phyloP scores from a whole-genome alignment of 78 protist species.

The Diacronema lutheri region DNA sequence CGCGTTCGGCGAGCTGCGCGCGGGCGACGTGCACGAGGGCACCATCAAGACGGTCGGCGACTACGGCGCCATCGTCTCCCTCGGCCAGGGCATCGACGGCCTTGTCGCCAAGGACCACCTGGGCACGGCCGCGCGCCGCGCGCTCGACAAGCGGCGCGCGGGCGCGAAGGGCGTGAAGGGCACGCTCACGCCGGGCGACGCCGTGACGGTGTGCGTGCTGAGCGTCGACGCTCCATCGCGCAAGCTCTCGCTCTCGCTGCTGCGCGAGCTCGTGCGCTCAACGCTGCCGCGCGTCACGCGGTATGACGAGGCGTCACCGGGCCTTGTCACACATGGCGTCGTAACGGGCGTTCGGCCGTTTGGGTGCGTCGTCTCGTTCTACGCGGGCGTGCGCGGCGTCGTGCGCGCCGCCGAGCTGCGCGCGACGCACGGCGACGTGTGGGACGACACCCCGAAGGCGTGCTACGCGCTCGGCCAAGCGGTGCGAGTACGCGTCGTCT shows the following conservation, averaged over 20 bases:
- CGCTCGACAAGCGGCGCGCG: too few species aligned
- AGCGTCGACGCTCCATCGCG: too few species aligned
- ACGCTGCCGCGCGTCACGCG: background rate
- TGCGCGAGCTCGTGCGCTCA: slow-evolving; percentile 5
- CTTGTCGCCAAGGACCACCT: too few species aligned
- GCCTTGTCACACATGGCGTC: slow-evolving; percentile 7
- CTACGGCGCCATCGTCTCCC: too few species aligned
- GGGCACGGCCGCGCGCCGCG: too few species aligned
- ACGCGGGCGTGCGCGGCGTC: background rate
- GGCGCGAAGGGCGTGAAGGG: too few species aligned
- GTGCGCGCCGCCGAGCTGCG: slow-evolving; percentile 6
- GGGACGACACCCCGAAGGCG: background rate
- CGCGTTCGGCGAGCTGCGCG: too few species aligned
- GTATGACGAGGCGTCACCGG: background rate
- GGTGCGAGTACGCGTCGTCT: background rate
- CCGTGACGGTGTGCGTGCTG: too few species aligned
- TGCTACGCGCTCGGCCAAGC: background rate
- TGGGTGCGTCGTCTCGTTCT: background rate
- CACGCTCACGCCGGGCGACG: too few species aligned
- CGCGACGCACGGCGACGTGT: background rate
- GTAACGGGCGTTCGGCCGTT: background rate
- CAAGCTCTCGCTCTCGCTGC: slow-evolving; percentile 10
- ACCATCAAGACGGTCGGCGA: too few species aligned
- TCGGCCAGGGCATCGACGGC: too few species aligned
- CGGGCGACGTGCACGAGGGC: too few species aligned